Evolutionary conservation across 331 rosid species (phyloP).

Genomic region (Acacia concinna): DNA sequence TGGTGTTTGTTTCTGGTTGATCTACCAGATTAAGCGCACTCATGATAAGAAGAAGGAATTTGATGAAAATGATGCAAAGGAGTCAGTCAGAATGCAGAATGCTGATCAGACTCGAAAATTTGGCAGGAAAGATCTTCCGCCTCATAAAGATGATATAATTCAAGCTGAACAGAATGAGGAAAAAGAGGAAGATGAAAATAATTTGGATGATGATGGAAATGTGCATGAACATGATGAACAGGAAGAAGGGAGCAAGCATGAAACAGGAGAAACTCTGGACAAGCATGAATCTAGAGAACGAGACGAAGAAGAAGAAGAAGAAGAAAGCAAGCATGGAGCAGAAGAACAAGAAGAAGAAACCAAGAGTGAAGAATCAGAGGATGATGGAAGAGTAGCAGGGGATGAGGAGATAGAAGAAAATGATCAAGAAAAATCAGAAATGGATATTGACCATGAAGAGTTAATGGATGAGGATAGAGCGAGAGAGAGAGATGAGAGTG

Average conservation of each 20-base stretch:
- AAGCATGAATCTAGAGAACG: conserved; percentile 33
- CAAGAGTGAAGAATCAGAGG: conserved; percentile 62
- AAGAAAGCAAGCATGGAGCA: conserved; percentile 41
- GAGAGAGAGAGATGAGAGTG: conserved; percentile 43
- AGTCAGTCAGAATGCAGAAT: conserved; percentile 23
- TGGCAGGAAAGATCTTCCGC: conserved; percentile 73
- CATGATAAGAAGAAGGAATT: conserved; percentile 74
- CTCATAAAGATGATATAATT: conserved; percentile 34
- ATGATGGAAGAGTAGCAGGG: conserved; percentile 57
- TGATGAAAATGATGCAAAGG: conserved; percentile 48
- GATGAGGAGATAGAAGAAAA: conserved; percentile 79
- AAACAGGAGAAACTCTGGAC: conserved; percentile 37
- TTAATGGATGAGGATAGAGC: conserved; percentile 51
- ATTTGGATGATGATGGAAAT: conserved; percentile 52
- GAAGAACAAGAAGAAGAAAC: conserved; percentile 62
- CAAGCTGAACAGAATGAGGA: conserved; percentile 53
- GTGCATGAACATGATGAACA: conserved; percentile 50
- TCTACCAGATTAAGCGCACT: conserved; percentile 84
- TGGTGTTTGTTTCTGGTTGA: conserved; percentile 80
- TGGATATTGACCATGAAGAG: conserved; percentile 53
- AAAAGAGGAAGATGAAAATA: conserved; percentile 69
- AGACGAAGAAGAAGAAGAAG: conserved; percentile 33
- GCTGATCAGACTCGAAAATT: conserved; percentile 44
- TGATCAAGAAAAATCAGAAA: conserved; percentile 62
- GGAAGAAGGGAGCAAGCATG: conserved; percentile 37